Evolutionary conservation across 345 rosid genomes (phyloP), one percentile per base, ranked within the genome.

Genomic region (Boechera stricta): DNA sequence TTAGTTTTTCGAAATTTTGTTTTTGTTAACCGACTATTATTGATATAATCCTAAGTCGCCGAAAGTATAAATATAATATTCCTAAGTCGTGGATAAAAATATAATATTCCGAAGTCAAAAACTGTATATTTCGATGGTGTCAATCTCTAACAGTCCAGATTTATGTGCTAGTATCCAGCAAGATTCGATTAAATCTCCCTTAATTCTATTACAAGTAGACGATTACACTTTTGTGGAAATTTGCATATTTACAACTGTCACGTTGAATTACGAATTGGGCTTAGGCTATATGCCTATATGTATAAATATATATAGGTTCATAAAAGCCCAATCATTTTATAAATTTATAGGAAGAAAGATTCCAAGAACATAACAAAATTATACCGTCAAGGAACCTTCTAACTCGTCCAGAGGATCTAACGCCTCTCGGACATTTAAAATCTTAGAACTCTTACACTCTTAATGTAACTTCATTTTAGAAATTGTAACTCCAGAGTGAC

Each of bases 401-500:
- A 41, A 62, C 41, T 54, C 32, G 41, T 0, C 2, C 2, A 62
- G 64, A 69, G 58, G 74, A 67, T 29, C 45, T 26, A 48, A 38
- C 33, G 48, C 29, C 64, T 29, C 62, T 7, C 39, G 2, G 15
- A 36, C 31, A 60, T 60, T 9, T 36, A 36, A 1, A 35, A 33
- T 32, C 64, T 36, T 31, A 5, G 9, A 10, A 41, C 44, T 41
- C 16, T 44, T 1, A 44, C 47, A 13, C 16, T 44, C 49, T 44
- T 44, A 1, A 39, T 39, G 13, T 39, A 3, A 41, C 13, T 10
- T 10, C 1, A 10, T 10, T 41, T 44, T 2, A 44, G 49, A 13
- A 44, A 15, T 13, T 67, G 75, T 82, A 67, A 72, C 72, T 83
- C 90, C 90, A 87, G 2, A 85, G 66, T 24, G 90, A 76, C 60